phyloP scores from a whole-genome alignment of 192 early-diverging fungal species.

The Funneliformis mosseae region DNA sequence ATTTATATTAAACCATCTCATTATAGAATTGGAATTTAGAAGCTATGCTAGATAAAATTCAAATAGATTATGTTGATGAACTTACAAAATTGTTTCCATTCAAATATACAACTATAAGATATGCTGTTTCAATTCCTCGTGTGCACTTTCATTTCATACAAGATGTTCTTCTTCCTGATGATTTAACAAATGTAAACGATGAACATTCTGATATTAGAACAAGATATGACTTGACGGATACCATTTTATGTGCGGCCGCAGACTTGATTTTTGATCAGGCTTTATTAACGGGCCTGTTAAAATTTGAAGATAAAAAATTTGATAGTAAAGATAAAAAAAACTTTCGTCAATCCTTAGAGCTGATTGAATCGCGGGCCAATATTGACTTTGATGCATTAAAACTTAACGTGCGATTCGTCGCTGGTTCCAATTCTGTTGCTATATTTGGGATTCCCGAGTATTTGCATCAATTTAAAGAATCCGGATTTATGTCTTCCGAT shows the following conservation, averaged over 20 bases:
- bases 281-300: slow-evolving; percentile 51
- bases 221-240: slow-evolving; percentile 61
- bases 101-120: slow-evolving; percentile 52
- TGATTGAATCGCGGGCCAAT: slow-evolving; percentile 56
- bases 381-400: slow-evolving; percentile 57
- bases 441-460: slow-evolving; percentile 64
- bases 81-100: slow-evolving; percentile 55
- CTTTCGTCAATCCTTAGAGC: slow-evolving; percentile 48
- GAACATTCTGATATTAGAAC: slow-evolving; percentile 53
- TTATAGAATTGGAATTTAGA: slow-evolving; percentile 64
- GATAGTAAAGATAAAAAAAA: slow-evolving; percentile 52
- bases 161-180: slow-evolving; percentile 69
- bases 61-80: slow-evolving; percentile 63
- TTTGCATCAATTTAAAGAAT: slow-evolving; percentile 47
- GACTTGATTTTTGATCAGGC: slow-evolving; percentile 62
- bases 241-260: slow-evolving; percentile 59
- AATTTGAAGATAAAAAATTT: slow-evolving; percentile 54
- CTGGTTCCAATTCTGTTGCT: slow-evolving; percentile 42
- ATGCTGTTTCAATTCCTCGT: slow-evolving; percentile 57
- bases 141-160: slow-evolving; percentile 70
- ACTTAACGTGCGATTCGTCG: slow-evolving; percentile 60
- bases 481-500: slow-evolving; percentile 43
- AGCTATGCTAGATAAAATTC: slow-evolving; percentile 65
- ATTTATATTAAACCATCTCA: slow-evolving; percentile 28
- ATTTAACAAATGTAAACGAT: slow-evolving; percentile 48